Evolutionary conservation across 257 asterid species (phyloP), one percentile per base, ranked within the genome.

Genomic region (Thymus mandschuricus): DNA sequence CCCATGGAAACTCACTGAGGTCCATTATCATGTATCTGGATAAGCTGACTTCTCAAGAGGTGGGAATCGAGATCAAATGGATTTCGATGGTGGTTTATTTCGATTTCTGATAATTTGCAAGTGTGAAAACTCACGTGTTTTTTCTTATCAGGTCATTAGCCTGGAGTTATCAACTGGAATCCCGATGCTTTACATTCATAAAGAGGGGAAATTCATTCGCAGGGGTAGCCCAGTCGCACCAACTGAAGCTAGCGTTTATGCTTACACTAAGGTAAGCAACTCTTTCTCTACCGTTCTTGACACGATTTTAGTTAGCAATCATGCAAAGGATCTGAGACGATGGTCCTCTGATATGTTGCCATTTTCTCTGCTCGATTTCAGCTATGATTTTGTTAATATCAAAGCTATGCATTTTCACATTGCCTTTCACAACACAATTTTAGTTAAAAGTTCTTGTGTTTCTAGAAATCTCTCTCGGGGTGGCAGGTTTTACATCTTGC

Each of bases 221-320:
- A 82, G 98, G 76, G 99, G 99, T 80, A 95, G 98, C 80, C 99
- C 99, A 12, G 87, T 88, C 13, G 96, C 94, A 35, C 98, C 98
- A 41, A 77, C 83, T 9, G 98, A 89, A 73, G 91, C 96, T 3
- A 81, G 97, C 67, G 96, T 95, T 68, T 95, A 92, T 84, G 99
- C 99, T 80, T 95, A 88, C 76, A 95, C 98, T 48, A 89, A 89
- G 97, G 99, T 92, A 79, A 64, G 62, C 21, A n/a, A 68, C 72
- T 67, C 48, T 64, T 61, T 8, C 29, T 34, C 40, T 46, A 66
- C 55, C 55, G 10, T 63, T n/a, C 57, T 49, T 72, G 3, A 21
- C 57, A 7, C 34, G 1, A 49, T 44, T 13, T 44, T 13, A 40
- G 12, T 21, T 7, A 3, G 13, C 10, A 30, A 33, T 33, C 33